Base-by-base conservation (phyloP, 2,329 filamentous ascomycete genomes). In the Rhinocladiella mackenziei region DNA sequence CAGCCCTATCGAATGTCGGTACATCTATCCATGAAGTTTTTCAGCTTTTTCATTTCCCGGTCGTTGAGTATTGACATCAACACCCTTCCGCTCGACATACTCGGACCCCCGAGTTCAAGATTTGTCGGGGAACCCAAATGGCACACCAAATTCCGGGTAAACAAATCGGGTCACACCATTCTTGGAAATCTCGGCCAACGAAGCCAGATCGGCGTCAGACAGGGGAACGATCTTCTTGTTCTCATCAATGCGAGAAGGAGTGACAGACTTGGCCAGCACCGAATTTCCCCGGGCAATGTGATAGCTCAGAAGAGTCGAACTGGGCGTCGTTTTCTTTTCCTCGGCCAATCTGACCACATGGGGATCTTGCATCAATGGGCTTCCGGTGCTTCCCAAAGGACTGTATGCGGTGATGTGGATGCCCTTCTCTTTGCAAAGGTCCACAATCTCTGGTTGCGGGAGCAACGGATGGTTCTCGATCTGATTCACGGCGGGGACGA, bases 391-490 rank as follows among this genome's bases (percentile, higher is more conserved):
- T 9, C 75, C 75, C 11, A 77, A 71, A 0, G 75, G 72, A 26
- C 70, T 75, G 58, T 77, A 78, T 42, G 75, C 72, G 4, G 70
- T 75, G 45, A 77, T 56, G 57, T 76, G 72, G 51, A 77, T 77
- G 15, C 69, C 68, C 43, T 73, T 70, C 10, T 61, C 53, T 44
- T 68, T 69, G 58, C 74, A 71, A 63, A 68, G 76, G 7, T 70
- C 66, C 13, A 63, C 60, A 41, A 77, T 75, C 2, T 58, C 58
- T 11, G 60, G 60, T 54, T 78, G 75, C 48, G 75, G 73, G 11
- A 78, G 63, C 63, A 69, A 76, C 2, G 70, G 75, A 54, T 78
- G 75, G 17, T 68, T 62, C 56, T 78, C 75, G 35, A 77, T 58
- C 57, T 78, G 72, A 48, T 75, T 70, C 5, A 65, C 70, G 0